Evolutionary conservation across 371 early-diverging fungal genomes (phyloP).

Genomic region (Dentiscutata heterogama): DNA sequence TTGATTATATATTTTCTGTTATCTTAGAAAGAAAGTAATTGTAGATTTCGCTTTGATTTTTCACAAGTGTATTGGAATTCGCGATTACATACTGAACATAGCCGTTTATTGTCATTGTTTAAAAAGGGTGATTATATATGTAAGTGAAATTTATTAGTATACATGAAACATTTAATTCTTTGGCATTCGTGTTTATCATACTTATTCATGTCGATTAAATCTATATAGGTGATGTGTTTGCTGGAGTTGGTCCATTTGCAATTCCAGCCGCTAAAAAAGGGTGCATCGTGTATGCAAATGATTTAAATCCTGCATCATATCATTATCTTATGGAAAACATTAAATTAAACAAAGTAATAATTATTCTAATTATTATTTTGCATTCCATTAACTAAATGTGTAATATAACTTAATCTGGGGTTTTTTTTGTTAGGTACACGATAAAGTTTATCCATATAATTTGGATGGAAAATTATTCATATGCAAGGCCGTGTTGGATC

Average conservation of each 20-base stretch:
- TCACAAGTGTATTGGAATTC: slow-evolving; percentile 99
- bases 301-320: slow-evolving; percentile 95
- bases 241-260: slow-evolving; percentile 99
- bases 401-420: not conserved
- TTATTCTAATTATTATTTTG: not conserved
- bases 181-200: not conserved
- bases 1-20: not conserved
- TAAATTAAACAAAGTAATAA: slow-evolving; percentile 80
- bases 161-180: not conserved
- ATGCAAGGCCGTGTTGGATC: slow-evolving; percentile 68
- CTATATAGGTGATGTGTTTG: slow-evolving; percentile 90
- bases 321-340: slow-evolving; percentile 86
- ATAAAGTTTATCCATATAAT: slow-evolving; percentile 81
- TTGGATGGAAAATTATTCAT: slow-evolving; percentile 95
- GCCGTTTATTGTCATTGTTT: slow-evolving; percentile 86
- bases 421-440: slow-evolving; percentile 52
- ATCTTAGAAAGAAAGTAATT: slow-evolving; percentile 87
- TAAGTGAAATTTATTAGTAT: slow-evolving; percentile 41
- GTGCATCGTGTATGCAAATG: slow-evolving; percentile 95
- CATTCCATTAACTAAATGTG: not conserved
- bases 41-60: slow-evolving; percentile 95
- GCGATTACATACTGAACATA: slow-evolving; percentile 96
- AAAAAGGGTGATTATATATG: slow-evolving; percentile 82
- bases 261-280: slow-evolving; percentile 93
- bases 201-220: not conserved